Base-by-base conservation (phyloP, 352 stramenopile genomes). In the Pythium rishiriense region DNA sequence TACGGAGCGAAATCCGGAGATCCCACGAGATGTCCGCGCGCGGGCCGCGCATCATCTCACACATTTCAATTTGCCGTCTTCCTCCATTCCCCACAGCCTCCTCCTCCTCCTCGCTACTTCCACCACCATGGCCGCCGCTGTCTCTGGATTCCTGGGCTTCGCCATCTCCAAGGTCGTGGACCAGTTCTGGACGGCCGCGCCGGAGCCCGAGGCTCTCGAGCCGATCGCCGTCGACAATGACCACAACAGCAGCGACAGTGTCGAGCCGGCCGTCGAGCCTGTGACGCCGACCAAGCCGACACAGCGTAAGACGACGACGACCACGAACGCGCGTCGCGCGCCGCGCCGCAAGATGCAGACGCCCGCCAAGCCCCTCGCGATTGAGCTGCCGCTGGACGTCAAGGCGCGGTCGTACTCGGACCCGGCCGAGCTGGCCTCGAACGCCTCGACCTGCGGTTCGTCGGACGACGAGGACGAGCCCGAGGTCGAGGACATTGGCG, bases 371-470 rank as follows among this genome's bases (percentile, higher is more conserved):
- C 41, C 21, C 19, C 37, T 58, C 41, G 49, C 41, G 26, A 35
- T 62, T 8, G 45, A 53, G 26, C 51, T 68, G 29, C 43, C 60
- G 22, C 29, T 61, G 26, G 54, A 64, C 33, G 25, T 50, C 55
- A 70, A 70, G 56, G 26, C 63, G 55, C 56, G 57, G 21, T 50
- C 56, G 28, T 64, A 62, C 50, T 70, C 63, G 48, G 64, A 71
- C 33, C 49, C 64, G 2, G 50, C 35, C 17, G 66, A 76, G 31
- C 60, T 62, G 35, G 25, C 43, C 21, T 78, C 71, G 17, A 73
- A 75, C 33, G 68, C 71, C 8, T 78, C 71, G 24, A 78, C 71
- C 8, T 78, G 71, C 43, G 71, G 56, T 50, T 72, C 64, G 21
- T 78, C 68, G 28, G 71, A 78, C 33, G 71, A 78, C 29, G 71